Evolutionary conservation across 2,329 filamentous ascomycete genomes (phyloP), one percentile per base, ranked within the genome.

Genomic region (Xylariaceae sp.): DNA sequence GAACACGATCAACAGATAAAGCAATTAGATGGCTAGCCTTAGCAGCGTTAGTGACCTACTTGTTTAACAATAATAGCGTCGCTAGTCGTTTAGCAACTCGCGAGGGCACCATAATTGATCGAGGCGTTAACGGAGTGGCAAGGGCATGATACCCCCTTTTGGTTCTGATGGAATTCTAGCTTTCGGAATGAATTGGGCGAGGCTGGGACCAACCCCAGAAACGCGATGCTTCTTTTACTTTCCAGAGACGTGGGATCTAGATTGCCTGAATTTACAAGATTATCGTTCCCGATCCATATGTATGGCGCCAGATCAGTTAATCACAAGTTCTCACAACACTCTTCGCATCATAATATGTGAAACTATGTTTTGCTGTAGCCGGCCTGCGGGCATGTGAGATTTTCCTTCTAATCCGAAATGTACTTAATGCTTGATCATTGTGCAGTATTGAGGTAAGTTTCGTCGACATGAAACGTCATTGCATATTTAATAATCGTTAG

Each of bases 61-160:
- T 56, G 48, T 20, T n/a, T n/a, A n/a, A n/a, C 46, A 51, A 59
- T 49, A 47, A 62, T 50, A 60, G 56, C 61, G 63, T 58, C 56
- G 60, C 61, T 61, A 63, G 64, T 60, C 62, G 60, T 61, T 53
- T 55, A 60, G 44, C 41, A 41, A 56, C 56, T 52, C 63, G 64
- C 60, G 60, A 65, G 61, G 62, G 58, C 61, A 65, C 60, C 61
- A 58, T 51, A 62, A 50, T 65, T 54, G 65, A 60, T 67, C 58
- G 62, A 68, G 70, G 68, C 68, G 67, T 70, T 70, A 60, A 65
- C 65, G 67, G 68, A 68, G 57, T 63, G 66, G 65, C 64, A 66
- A 61, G 66, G 67, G 68, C 68, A 71, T 71, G 69, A 72, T 72
- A 72, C 70, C 70, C 66, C 59, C 67, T 61, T 57, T 62, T 63